Conservation (phyloP, 495 filamentous ascomycete species). For the Penicillium mononematosum region DNA sequence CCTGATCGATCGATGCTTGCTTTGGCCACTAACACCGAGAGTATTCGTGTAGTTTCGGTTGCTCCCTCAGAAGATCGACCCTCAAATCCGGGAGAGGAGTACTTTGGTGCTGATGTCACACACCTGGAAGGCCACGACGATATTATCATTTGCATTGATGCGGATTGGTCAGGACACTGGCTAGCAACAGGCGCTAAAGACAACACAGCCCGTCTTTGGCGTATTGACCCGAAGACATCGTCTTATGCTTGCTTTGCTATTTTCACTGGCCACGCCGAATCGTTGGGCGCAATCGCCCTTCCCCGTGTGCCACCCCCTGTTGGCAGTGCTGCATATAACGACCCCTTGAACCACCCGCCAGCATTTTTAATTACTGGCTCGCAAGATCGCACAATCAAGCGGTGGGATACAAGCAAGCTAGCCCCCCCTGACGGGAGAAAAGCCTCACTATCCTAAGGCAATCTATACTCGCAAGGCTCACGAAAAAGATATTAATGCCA, state of each 20-base stretch:
- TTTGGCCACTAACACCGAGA: constrained; percentile 92
- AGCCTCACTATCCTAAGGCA: constrained; percentile 51
- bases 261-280: constrained; percentile 91
- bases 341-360: constrained; percentile 77
- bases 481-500: constrained; percentile 97
- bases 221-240: constrained; percentile 71
- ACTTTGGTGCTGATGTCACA: constrained; percentile 86
- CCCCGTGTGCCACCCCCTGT: constrained; percentile 64
- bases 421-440: constrained; percentile 36
- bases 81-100: constrained; percentile 41
- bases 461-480: constrained; percentile 88
- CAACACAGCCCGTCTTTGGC: constrained; percentile 90
- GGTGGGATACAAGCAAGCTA: constrained; percentile 68
- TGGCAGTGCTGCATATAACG: constrained; percentile 59
- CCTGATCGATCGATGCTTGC: constrained; percentile 77
- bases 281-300: constrained; percentile 86
- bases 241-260: constrained; percentile 76
- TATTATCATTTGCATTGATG: constrained; percentile 91
- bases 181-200: constrained; percentile 95
- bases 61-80: constrained; percentile 40
- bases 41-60: constrained; percentile 78
- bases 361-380: constrained; percentile 85
- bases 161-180: constrained; percentile 96
- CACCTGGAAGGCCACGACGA: constrained; percentile 87
- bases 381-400: constrained; percentile 91